phyloP scores from a whole-genome alignment of 257 asterid genomes.

The Plectranthus barbatus region DNA sequence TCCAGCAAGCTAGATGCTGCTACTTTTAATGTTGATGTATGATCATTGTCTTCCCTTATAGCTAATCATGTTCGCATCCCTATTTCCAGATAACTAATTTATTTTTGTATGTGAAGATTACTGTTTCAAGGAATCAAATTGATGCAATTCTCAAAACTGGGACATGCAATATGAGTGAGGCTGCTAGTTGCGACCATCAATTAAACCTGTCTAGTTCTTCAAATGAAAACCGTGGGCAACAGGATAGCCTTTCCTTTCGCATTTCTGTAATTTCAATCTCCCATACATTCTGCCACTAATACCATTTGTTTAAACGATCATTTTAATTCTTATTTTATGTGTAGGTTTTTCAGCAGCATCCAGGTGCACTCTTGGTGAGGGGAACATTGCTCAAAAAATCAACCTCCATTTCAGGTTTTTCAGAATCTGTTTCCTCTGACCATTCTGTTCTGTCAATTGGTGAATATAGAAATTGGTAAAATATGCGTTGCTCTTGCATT shows the following conservation, averaged over 20 bases:
- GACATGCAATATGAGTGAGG: slow-evolving; percentile 11
- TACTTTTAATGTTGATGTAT: slow-evolving; percentile 55
- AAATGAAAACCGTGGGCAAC: slow-evolving; percentile 11
- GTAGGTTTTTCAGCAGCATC: slow-evolving; percentile 84
- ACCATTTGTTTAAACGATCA: background rate
- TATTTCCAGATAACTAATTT: slow-evolving; percentile 3
- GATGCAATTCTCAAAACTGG: slow-evolving; percentile 33
- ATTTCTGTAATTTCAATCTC: slow-evolving; percentile 41
- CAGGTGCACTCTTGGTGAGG: slow-evolving; percentile 71
- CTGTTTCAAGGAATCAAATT: slow-evolving; percentile 41
- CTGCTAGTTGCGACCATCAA: slow-evolving; percentile 11
- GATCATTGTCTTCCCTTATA: slow-evolving; percentile 14
- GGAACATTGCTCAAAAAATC: slow-evolving; percentile 51
- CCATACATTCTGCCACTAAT: background rate
- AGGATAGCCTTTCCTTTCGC: slow-evolving; percentile 39
- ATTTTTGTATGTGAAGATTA: slow-evolving; percentile 26
- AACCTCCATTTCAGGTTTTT: slow-evolving; percentile 49
- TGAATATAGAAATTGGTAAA: background rate
- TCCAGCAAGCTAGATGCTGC: slow-evolving; percentile 52
- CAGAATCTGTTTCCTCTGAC: background rate
- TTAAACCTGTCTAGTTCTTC: slow-evolving; percentile 18
- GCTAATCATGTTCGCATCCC: background rate
- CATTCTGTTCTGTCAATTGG: background rate
- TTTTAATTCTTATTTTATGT: slow-evolving; percentile 6
- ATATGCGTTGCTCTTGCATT: background rate